Evolutionary conservation across 352 stramenopile species (phyloP).

Genomic region (Phytopythium kandeliae): DNA sequence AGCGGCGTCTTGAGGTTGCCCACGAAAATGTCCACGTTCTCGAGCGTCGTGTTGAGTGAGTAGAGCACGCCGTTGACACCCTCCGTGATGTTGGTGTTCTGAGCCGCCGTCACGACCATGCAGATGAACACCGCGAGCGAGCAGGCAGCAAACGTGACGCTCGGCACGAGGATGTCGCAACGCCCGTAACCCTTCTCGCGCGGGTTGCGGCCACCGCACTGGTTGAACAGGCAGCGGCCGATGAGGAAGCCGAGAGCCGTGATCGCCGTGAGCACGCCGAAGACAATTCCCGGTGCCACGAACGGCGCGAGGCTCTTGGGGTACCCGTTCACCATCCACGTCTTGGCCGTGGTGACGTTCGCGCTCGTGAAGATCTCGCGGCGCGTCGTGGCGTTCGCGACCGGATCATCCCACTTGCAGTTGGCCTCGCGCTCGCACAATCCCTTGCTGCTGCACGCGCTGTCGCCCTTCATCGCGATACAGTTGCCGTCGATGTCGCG

Average conservation of each 20-base stretch:
- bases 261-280: constrained; percentile 58
- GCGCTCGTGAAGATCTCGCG: constrained; percentile 49
- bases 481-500: constrained; percentile 48
- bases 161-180: constrained; percentile 69
- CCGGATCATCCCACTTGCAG: constrained; percentile 75
- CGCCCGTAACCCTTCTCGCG: constrained; percentile 73
- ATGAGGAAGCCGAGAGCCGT: constrained; percentile 55
- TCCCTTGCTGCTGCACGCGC: constrained; percentile 52
- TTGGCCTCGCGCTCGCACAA: constrained; percentile 71
- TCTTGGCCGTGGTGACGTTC: constrained; percentile 43
- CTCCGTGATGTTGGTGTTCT: constrained; percentile 81
- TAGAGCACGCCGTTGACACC: constrained; percentile 53
- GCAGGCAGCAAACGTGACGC: constrained; percentile 53
- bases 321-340: constrained; percentile 68
- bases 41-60: constrained; percentile 63
- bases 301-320: constrained; percentile 63
- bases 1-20: constrained; percentile 53
- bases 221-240: constrained; percentile 76
- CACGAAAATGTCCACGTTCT: constrained; percentile 74
- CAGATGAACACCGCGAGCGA: constrained; percentile 78
- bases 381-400: constrained; percentile 28
- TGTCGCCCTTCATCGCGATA: constrained; percentile 34
- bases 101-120: constrained; percentile 58
- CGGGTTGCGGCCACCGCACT: constrained; percentile 68
- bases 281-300: constrained; percentile 62